Evolutionary conservation across 1,284 basidiomycete species (phyloP).

Genomic region (Porodaedalea pini): DNA sequence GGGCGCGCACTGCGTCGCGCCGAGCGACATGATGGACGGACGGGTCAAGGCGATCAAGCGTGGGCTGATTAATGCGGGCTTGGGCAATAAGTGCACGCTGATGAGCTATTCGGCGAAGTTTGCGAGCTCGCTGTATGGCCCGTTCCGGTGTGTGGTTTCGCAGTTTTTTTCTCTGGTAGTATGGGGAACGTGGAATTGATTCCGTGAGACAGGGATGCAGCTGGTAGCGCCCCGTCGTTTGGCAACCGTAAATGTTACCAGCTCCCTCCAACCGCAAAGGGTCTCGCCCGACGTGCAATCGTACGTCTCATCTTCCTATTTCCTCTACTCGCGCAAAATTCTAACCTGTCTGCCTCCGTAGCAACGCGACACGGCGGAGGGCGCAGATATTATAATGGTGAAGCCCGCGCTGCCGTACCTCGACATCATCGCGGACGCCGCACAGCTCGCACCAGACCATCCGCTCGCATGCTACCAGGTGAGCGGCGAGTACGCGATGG

Average conservation of each 20-base stretch:
- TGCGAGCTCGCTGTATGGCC: constrained; percentile 93
- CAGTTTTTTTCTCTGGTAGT: neutral
- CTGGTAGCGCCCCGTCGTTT: constrained; percentile 90
- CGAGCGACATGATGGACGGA: constrained; percentile 99
- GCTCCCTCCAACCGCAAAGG: constrained; percentile 84
- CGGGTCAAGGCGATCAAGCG: constrained; percentile 88
- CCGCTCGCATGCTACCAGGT: constrained; percentile 96
- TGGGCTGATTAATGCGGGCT: constrained; percentile 76
- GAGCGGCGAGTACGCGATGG: constrained; percentile 96
- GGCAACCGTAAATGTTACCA: constrained; percentile 98
- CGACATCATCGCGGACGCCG: constrained; percentile 91
- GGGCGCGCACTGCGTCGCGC: constrained; percentile 96
- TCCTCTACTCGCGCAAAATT: neutral
- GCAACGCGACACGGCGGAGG: constrained; percentile 89
- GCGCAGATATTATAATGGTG: constrained; percentile 99
- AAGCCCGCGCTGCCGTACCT: constrained; percentile 96
- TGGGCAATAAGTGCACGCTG: constrained; percentile 83
- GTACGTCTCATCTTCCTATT: constrained; percentile 46
- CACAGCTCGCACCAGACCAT: constrained; percentile 77
- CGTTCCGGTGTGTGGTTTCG: constrained; percentile 69
- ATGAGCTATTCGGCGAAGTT: constrained; percentile 99
- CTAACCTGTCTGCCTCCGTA: constrained; percentile 31
- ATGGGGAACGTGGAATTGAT: neutral
- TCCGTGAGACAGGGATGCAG: constrained; percentile 73
- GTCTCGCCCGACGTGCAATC: constrained; percentile 90